These are phyloP conservation scores for Podila horticola DNA, from an alignment of 192 early-diverging fungal species.

Conservation along the genomic window DNA sequence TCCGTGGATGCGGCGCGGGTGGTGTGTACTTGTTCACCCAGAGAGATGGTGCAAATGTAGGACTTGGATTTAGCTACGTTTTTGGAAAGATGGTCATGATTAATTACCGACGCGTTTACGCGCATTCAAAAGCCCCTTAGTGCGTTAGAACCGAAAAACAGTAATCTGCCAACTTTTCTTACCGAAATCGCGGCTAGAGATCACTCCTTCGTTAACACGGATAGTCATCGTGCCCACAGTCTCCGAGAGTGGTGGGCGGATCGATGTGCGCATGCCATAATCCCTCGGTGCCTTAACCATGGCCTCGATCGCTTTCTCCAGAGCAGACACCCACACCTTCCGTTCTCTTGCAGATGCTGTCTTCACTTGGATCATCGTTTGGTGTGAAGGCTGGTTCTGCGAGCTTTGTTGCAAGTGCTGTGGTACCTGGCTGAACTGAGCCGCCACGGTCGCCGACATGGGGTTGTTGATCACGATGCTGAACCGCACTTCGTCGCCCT, in stretches of 20 bases:
- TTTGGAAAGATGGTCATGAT: not conserved
- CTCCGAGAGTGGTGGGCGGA: slow-evolving; percentile 32
- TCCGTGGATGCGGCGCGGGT: slow-evolving; percentile 10
- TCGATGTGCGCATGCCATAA: slow-evolving; percentile 38
- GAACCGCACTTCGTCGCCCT: slow-evolving; percentile 19
- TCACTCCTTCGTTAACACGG: slow-evolving; percentile 15
- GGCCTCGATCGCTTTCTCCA: slow-evolving; percentile 30
- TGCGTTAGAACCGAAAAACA: not conserved
- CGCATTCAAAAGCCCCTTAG: not conserved
- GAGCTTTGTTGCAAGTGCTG: slow-evolving; percentile 9
- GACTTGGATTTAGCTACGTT: slow-evolving; percentile 37
- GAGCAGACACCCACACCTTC: slow-evolving; percentile 10
- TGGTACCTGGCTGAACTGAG: slow-evolving; percentile 14
- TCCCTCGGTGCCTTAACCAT: slow-evolving; percentile 32
- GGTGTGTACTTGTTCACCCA: slow-evolving; percentile 30
- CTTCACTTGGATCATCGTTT: slow-evolving; percentile 31
- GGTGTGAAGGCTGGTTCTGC: not conserved
- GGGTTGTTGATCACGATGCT: slow-evolving; percentile 8
- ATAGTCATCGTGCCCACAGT: slow-evolving; percentile 43
- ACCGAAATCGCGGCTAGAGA: slow-evolving; percentile 37
- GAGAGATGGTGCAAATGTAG: slow-evolving; percentile 23
- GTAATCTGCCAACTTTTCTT: no score
- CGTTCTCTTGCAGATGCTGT: slow-evolving; percentile 16
- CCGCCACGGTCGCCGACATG: not conserved
- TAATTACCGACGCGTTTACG: not conserved